These are phyloP conservation scores for Tricholoma matsutake DNA, from an alignment of 768 basidiomycete genomes.

Conservation along the genomic window DNA sequence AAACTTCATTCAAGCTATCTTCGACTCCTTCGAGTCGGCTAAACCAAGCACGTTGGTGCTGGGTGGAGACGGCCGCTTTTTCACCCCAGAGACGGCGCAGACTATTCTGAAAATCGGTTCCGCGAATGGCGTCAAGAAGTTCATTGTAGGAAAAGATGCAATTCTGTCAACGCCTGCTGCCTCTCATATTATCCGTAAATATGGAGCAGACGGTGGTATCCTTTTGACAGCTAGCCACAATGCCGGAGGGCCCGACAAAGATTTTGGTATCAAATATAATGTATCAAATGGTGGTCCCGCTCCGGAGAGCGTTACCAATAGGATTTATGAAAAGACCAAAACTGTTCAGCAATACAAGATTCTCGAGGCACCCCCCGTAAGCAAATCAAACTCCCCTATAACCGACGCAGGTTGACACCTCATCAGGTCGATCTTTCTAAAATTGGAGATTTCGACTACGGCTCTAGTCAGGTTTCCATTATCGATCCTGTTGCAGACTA, in stretches of 20 bases:
- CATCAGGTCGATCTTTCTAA: conserved; percentile 78
- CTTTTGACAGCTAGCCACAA: conserved; percentile 97
- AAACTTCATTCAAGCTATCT: conserved; percentile 95
- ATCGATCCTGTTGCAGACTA: conserved; percentile 96
- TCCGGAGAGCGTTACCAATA: conserved; percentile 93
- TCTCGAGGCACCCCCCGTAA: conserved; percentile 71
- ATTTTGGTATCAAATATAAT: conserved; percentile 99
- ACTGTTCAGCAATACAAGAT: conserved; percentile 82
- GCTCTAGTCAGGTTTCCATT: conserved; percentile 81
- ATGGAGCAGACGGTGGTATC: conserved; percentile 96
- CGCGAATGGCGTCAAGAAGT: conserved; percentile 87
- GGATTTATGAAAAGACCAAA: conserved; percentile 91
- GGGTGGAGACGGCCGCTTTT: conserved; percentile 96
- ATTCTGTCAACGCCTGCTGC: conserved; percentile 98
- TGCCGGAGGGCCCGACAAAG: conserved; percentile 95
- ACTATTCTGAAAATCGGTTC: conserved; percentile 92
- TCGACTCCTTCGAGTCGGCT: conserved; percentile 76
- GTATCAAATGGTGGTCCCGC: conserved; percentile 97
- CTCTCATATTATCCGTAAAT: conserved; percentile 92
- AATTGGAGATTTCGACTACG: conserved; percentile 75
- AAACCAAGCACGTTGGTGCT: conserved; percentile 85
- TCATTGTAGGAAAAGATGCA: conserved; percentile 87
- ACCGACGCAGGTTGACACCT: conserved; percentile 5
- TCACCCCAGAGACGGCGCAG: conserved; percentile 81
- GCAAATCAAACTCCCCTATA: conserved; percentile 23